Evolutionary conservation across 306 rosid genomes (phyloP).

Genomic region (Prosopis cineraria): DNA sequence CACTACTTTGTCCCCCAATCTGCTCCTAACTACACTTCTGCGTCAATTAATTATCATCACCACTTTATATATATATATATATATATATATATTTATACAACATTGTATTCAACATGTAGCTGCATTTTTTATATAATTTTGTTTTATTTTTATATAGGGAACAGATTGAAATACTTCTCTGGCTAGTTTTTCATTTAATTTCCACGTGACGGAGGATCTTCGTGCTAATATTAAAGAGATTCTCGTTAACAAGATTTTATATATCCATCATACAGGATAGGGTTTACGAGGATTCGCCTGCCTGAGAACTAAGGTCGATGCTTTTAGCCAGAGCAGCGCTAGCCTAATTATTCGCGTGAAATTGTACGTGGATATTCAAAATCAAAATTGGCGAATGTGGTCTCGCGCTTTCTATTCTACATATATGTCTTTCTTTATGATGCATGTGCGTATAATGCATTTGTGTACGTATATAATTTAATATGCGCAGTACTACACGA

Average conservation of each 20-base stretch:
- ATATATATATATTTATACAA: no score
- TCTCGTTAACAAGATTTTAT: neutral
- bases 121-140: neutral
- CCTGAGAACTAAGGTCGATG: neutral
- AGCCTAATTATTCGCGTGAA: neutral
- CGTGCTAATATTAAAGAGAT: neutral
- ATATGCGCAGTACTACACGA: no score
- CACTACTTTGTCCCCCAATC: neutral
- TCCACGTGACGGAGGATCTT: neutral
- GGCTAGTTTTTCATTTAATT: neutral
- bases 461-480: no score
- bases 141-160: neutral
- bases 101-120: no score
- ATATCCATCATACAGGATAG: neutral
- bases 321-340: neutral
- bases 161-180: neutral
- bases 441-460: no score
- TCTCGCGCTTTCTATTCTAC: no score
- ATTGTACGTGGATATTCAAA: neutral
- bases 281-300: neutral
- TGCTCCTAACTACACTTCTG: neutral
- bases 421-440: no score
- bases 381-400: neutral
- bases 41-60: neutral
- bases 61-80: no score